Base-by-base conservation (phyloP, 2,329 filamentous ascomycete species). In the Colletotrichum tanaceti region DNA sequence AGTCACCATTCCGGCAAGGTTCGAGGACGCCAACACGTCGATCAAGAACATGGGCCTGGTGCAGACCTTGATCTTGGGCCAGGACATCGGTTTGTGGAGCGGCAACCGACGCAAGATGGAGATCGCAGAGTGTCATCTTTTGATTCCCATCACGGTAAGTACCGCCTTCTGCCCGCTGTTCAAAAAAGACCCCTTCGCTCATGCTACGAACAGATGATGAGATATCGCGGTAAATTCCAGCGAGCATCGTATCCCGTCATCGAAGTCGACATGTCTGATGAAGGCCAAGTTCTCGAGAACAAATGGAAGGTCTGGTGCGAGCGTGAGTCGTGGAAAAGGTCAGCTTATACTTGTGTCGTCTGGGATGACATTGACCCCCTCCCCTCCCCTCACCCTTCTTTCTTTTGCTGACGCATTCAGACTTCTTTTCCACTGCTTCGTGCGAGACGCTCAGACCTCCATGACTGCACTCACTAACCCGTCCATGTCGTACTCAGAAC, bases 241-340 rank as follows among this genome's bases (percentile, higher is more conserved):
- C 80, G 85, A 24, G 85, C 84, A 16, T 81, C 81, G 3, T 90
- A 88, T 74, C 82, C 84, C 2, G 76, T 80, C 2, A 82, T 90
- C 16, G 75, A 79, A 0, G 84, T 88, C 1, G 74, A 79, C n/a
- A 74, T 82, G 0, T 82, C 84, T 1, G 90, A 92, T 63, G 80
- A 86, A 24, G 87, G 86, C 1, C 76, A 86, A 20, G 79, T 79
- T 2, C 78, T 93, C 0, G 85, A 91, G 65, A 78, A 82, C 4
- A 92, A 92, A 73, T 93, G 91, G 91, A 82, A 79, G 63, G 77
- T 79, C 28, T 93, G 90, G 90, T 83, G 87, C 16, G 82, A 87
- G 54, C 81, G 86, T 68, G 90, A 93, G 74, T 89, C 87, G 3
- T 91, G 87, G 79, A 91, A 92, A 75, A 85, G 90, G 79, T 86